Conservation (phyloP, 257 asterid species). For the Linderniella brevidens region DNA sequence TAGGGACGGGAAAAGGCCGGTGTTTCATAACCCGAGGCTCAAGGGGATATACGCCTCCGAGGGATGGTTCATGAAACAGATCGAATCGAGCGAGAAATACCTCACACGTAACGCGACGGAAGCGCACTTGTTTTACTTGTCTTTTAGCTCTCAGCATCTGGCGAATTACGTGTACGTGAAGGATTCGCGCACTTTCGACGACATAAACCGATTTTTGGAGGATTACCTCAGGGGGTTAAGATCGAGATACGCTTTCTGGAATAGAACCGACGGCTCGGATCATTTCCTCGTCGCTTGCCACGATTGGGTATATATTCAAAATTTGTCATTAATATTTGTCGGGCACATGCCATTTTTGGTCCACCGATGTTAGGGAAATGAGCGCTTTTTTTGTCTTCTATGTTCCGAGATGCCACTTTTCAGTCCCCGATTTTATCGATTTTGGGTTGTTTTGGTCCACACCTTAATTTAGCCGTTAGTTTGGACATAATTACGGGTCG, state of each 20-base stretch:
- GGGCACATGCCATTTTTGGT: too few species aligned
- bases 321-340: too few species aligned
- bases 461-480: too few species aligned
- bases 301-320: constrained; percentile 51
- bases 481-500: too few species aligned
- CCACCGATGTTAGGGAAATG: not conserved
- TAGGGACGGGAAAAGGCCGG: constrained; percentile 53
- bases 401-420: too few species aligned
- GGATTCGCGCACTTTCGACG: constrained; percentile 31
- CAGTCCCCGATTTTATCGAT: too few species aligned
- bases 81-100: constrained; percentile 33
- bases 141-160: constrained; percentile 47
- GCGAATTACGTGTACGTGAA: constrained; percentile 35
- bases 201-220: constrained; percentile 20
- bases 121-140: constrained; percentile 70
- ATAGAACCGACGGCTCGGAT: constrained; percentile 56
- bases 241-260: constrained; percentile 45
- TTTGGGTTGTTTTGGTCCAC: too few species aligned
- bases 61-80: constrained; percentile 81
- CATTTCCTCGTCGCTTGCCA: constrained; percentile 86
- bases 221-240: constrained; percentile 28
- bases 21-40: constrained; percentile 60
- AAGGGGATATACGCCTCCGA: constrained; percentile 81
- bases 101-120: constrained; percentile 31
- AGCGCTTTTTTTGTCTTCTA: too few species aligned